These are phyloP conservation scores for Somion occarium DNA, from an alignment of 1,284 basidiomycete genomes.

Conservation along the genomic window DNA sequence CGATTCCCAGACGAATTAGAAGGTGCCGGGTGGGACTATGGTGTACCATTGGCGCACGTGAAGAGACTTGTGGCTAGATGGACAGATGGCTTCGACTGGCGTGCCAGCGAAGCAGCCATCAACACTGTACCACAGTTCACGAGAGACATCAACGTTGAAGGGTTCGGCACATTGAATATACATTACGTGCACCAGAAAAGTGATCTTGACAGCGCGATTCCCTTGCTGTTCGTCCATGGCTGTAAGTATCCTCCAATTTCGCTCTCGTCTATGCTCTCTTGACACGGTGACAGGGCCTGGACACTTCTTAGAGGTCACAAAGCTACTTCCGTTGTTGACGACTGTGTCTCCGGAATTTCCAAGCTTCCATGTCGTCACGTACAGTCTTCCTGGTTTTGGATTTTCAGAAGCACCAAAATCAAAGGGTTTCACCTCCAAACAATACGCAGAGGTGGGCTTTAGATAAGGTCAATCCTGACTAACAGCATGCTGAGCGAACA, in stretches of 20 bases:
- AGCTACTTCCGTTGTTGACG: constrained; percentile 47
- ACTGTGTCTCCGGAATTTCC: constrained; percentile 38
- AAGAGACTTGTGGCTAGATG: constrained; percentile 34
- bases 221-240: constrained; percentile 43
- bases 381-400: constrained; percentile 51
- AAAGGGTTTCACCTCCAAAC: constrained; percentile 27
- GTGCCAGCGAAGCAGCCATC: constrained; percentile 32
- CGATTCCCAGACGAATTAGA: constrained; percentile 47
- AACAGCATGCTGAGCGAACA: neutral
- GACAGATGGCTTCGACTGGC: constrained; percentile 40
- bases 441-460: constrained; percentile 14
- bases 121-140: constrained; percentile 43
- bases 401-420: constrained; percentile 44
- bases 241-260: constrained; percentile 28
- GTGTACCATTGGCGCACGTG: constrained; percentile 21
- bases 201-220: constrained; percentile 32
- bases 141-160: constrained; percentile 32
- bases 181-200: constrained; percentile 41
- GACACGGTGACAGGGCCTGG: constrained; percentile 47
- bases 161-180: constrained; percentile 33
- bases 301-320: constrained; percentile 49
- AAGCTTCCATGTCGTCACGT: constrained; percentile 53
- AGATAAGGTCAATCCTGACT: neutral
- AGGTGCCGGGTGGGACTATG: constrained; percentile 3
- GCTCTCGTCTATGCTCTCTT: neutral